These are phyloP conservation scores for Hyphodiscus sp. DNA, from an alignment of 2,329 filamentous ascomycete species.

Conservation along the genomic window DNA sequence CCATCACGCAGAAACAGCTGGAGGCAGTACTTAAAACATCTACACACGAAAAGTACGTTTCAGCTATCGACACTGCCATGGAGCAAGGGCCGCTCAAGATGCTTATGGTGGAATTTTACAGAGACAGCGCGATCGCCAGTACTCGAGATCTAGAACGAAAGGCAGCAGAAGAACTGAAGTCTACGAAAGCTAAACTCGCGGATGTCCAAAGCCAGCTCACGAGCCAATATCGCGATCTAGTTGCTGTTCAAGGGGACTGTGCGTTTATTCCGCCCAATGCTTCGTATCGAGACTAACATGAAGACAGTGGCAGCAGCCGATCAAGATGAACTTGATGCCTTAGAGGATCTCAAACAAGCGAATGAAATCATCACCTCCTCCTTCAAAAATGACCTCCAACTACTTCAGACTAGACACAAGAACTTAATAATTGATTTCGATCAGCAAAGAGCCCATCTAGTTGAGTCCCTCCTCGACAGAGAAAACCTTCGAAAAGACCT, in stretches of 20 bases:
- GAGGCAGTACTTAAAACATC: conserved; percentile 45
- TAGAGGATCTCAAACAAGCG: conserved; percentile 52
- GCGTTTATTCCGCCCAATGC: conserved; percentile 27
- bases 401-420: conserved; percentile 45
- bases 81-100: conserved; percentile 29
- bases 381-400: conserved; percentile 51
- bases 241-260: conserved; percentile 46
- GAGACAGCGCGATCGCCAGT: conserved; percentile 46
- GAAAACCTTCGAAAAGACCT: conserved; percentile 51
- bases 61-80: conserved; percentile 30
- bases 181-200: conserved; percentile 41
- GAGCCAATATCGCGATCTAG: conserved; percentile 49
- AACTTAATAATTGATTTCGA: conserved; percentile 46
- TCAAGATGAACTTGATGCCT: conserved; percentile 46
- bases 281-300: conserved; percentile 14
- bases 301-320: conserved; percentile 44
- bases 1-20: conserved; percentile 51
- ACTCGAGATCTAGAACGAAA: conserved; percentile 43
- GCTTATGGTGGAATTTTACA: conserved; percentile 43
- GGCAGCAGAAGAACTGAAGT: conserved; percentile 41
- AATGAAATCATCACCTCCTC: conserved; percentile 54
- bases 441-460: conserved; percentile 51
- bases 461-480: conserved; percentile 53
- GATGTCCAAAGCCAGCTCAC: conserved; percentile 37
- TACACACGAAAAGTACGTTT: conserved; percentile 50